Evolutionary conservation across 805 yeast species (phyloP).

Genomic region (Barnettozyma siamensis): DNA sequence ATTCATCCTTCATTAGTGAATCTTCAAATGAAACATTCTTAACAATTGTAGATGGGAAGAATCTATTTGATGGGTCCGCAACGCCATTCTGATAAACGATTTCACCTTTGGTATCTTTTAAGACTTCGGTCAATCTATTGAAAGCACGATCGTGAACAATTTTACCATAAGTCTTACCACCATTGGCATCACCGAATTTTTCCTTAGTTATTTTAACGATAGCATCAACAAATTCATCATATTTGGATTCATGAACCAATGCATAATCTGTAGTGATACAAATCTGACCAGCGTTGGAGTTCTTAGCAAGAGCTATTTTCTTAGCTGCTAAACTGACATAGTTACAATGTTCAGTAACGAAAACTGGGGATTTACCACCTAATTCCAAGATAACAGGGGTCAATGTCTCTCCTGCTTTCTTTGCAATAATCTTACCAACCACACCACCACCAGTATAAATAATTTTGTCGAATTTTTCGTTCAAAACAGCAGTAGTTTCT

Average conservation of each 20-base stretch:
- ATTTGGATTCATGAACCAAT: slow-evolving; percentile 54
- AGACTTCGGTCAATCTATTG: slow-evolving; percentile 36
- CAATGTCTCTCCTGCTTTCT: slow-evolving; percentile 76
- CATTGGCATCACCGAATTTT: slow-evolving; percentile 39
- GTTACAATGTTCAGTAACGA: slow-evolving; percentile 49
- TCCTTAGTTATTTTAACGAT: slow-evolving; percentile 36
- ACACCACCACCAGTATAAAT: slow-evolving; percentile 76
- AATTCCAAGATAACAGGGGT: slow-evolving; percentile 80
- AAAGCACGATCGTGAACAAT: slow-evolving; percentile 52
- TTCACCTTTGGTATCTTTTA: slow-evolving; percentile 47
- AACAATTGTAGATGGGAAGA: slow-evolving; percentile 71
- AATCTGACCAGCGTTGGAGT: slow-evolving; percentile 81
- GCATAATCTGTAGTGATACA: slow-evolving; percentile 88
- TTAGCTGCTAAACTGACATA: slow-evolving; percentile 43
- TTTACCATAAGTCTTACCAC: slow-evolving; percentile 40
- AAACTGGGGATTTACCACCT: slow-evolving; percentile 90
- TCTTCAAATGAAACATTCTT: slow-evolving; percentile 60
- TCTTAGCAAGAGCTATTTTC: slow-evolving; percentile 74
- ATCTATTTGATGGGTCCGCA: slow-evolving; percentile 34
- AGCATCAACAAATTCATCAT: slow-evolving; percentile 43
- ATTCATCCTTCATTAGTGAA: slow-evolving; percentile 64
- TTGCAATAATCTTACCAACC: slow-evolving; percentile 74
- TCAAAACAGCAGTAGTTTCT: slow-evolving; percentile 55
- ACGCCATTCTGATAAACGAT: slow-evolving; percentile 29
- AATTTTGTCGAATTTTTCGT: slow-evolving; percentile 69